Conservation (phyloP, 202 grass and related monocot genomes). For the Brachypodium distachyon region DNA sequence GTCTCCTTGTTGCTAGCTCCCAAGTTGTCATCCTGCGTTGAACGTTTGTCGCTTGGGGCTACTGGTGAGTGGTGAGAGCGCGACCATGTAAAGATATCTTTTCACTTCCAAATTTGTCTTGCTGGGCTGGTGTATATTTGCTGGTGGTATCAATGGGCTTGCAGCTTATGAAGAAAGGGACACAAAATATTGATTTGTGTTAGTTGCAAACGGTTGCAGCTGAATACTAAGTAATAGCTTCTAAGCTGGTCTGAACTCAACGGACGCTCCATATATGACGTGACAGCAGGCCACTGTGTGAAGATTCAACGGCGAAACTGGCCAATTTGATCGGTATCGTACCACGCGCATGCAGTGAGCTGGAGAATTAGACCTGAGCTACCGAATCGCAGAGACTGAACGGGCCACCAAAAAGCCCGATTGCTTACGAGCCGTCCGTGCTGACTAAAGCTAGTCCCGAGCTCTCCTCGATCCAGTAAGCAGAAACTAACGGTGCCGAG, state of each 20-base stretch:
- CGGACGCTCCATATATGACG: no score
- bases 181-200: neutral
- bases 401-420: neutral
- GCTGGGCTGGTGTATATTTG: neutral
- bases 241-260: neutral
- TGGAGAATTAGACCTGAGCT: neutral
- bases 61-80: neutral
- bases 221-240: no score
- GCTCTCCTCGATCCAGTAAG: neutral
- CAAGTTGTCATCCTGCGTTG: neutral
- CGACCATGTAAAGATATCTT: neutral
- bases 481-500: neutral
- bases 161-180: neutral
- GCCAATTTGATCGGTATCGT: neutral
- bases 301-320: neutral
- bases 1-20: neutral
- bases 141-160: neutral
- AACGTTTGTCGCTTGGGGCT: slow-evolving; percentile 7
- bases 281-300: no score
- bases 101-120: neutral
- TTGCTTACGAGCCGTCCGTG: neutral
- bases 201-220: no score
- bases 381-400: neutral
- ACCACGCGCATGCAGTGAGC: neutral
- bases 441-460: no score